Evolutionary conservation across 768 basidiomycete genomes (phyloP).

Genomic region (Pleurotus giganteus): DNA sequence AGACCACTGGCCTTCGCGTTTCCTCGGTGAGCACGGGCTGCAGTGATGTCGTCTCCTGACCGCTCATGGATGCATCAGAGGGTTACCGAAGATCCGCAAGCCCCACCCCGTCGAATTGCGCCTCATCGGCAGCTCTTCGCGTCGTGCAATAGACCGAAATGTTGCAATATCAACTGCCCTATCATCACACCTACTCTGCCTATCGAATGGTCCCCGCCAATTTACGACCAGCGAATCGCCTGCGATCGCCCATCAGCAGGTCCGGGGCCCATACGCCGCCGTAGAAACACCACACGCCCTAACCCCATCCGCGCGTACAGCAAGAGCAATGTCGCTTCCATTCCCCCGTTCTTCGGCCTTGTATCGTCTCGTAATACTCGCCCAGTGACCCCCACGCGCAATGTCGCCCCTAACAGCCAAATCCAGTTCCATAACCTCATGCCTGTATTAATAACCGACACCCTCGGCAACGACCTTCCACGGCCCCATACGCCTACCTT

Average conservation of each 20-base stretch:
- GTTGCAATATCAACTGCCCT: background rate
- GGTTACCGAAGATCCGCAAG: background rate
- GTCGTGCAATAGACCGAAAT: background rate
- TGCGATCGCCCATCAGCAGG: constrained; percentile 19
- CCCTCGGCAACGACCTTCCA: constrained; percentile 23
- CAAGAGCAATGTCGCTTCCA: background rate
- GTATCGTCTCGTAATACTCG: background rate
- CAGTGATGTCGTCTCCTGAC: constrained; percentile 14
- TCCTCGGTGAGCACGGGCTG: constrained; percentile 11
- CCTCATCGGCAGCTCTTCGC: constrained; percentile 20
- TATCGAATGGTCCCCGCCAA: background rate
- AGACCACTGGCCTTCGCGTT: background rate
- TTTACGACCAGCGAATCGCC: background rate
- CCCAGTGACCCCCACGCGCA: constrained; percentile 12
- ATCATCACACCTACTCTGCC: background rate
- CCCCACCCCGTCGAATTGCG: background rate
- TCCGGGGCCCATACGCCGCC: constrained; percentile 57
- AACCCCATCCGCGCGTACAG: constrained; percentile 37
- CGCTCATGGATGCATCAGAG: constrained; percentile 17
- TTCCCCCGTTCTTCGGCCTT: background rate
- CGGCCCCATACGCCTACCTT: constrained; percentile 12
- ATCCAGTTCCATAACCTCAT: constrained; percentile 48
- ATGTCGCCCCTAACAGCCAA: constrained; percentile 3
- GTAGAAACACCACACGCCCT: constrained; percentile 51
- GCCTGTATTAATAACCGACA: constrained; percentile 45